Evolutionary conservation across 306 rosid species (phyloP).

Genomic region (Gynostemma pentaphyllum): DNA sequence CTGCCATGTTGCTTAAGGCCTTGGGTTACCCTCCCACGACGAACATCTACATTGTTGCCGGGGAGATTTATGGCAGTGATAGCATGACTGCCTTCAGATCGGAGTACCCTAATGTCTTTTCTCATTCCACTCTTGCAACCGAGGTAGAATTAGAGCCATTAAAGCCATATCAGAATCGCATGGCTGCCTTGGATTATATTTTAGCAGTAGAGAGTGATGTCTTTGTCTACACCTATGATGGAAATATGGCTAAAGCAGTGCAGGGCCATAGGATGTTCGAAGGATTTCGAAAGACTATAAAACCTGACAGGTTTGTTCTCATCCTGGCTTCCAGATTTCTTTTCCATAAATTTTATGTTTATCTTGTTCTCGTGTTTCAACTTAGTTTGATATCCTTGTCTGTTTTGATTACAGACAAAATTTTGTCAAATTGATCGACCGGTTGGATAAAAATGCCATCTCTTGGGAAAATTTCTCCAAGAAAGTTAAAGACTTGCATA

Average conservation of each 20-base stretch:
- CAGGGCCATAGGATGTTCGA: slow-evolving; percentile 92
- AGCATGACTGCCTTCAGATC: slow-evolving; percentile 56
- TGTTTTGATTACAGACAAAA: slow-evolving; percentile 38
- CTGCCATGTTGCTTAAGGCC: slow-evolving; percentile 88
- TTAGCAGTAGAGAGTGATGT: slow-evolving; percentile 88
- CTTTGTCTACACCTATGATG: slow-evolving; percentile 89
- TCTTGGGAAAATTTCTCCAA: slow-evolving; percentile 61
- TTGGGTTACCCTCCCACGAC: slow-evolving; percentile 94
- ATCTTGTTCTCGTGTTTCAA: background rate
- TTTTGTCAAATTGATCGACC: slow-evolving; percentile 68
- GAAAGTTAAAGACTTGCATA: slow-evolving; percentile 46
- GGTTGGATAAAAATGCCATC: slow-evolving; percentile 32
- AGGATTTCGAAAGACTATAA: slow-evolving; percentile 83
- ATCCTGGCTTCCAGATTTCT: background rate
- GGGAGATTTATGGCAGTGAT: slow-evolving; percentile 74
- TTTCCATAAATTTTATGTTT: background rate
- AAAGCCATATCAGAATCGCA: slow-evolving; percentile 73
- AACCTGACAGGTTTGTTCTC: slow-evolving; percentile 68
- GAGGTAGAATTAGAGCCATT: slow-evolving; percentile 73
- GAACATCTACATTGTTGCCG: slow-evolving; percentile 93
- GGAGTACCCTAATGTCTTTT: slow-evolving; percentile 64
- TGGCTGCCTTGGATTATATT: slow-evolving; percentile 88
- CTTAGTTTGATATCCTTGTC: background rate
- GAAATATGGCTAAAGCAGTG: slow-evolving; percentile 98
- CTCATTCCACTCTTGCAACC: slow-evolving; percentile 83